These are phyloP conservation scores for Gamarada debralockiae DNA, from an alignment of 495 filamentous ascomycete genomes.

Conservation along the genomic window DNA sequence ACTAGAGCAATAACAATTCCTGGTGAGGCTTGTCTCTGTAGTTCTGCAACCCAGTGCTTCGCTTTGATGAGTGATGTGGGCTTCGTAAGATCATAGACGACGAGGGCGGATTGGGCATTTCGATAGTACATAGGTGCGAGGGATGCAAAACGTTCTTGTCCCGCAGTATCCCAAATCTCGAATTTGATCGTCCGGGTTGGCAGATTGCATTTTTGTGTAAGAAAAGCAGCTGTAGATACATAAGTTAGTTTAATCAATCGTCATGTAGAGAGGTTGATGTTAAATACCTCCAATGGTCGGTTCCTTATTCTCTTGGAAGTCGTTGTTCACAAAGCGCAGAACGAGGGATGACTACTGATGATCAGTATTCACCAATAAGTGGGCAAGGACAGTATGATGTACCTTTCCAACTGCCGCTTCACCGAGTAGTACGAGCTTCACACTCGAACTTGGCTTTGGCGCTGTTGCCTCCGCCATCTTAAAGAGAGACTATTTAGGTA, in stretches of 20 bases:
- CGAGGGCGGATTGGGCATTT: constrained; percentile 96
- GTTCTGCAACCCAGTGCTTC: constrained; percentile 97
- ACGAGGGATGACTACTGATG: constrained; percentile 83
- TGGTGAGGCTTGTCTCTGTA: constrained; percentile 94
- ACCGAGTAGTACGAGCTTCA: constrained; percentile 95
- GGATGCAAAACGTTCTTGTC: constrained; percentile 95
- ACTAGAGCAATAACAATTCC: constrained; percentile 98
- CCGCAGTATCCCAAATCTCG: constrained; percentile 99
- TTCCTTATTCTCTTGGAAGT: constrained; percentile 99
- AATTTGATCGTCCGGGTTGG: constrained; percentile 98
- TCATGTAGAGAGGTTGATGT: not conserved
- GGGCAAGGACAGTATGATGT: constrained; percentile 15
- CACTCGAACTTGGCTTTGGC: constrained; percentile 96
- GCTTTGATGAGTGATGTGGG: constrained; percentile 93
- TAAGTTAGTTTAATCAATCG: constrained; percentile 6
- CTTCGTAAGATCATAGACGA: constrained; percentile 98
- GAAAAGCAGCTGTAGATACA: constrained; percentile 74
- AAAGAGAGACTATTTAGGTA: not conserved
- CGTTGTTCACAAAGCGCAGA: constrained; percentile 97
- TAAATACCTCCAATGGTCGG: constrained; percentile 94
- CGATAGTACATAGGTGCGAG: constrained; percentile 99
- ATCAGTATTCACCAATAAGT: constrained; percentile 2
- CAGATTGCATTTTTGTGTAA: constrained; percentile 97
- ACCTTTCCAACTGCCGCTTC: constrained; percentile 99
- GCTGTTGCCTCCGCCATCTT: constrained; percentile 45